Evolutionary conservation across 495 filamentous ascomycete genomes (phyloP).

Genomic region (Aspergillus bertholletiae): DNA sequence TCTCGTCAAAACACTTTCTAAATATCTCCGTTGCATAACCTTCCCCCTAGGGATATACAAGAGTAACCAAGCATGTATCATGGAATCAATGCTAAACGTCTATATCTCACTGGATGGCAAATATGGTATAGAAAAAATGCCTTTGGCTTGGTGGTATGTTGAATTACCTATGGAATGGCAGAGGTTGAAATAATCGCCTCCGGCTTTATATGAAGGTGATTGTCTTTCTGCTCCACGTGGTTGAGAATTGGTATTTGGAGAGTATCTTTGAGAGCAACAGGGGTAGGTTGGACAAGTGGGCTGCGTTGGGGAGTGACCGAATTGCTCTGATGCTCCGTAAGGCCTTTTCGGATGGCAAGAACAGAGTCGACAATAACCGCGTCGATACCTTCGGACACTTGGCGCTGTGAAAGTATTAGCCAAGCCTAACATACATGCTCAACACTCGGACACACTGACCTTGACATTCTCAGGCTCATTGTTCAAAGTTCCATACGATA

Average conservation of each 20-base stretch:
- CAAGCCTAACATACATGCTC: neutral
- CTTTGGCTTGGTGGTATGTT: neutral
- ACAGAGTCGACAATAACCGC: constrained; percentile 96
- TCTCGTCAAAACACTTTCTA: no score
- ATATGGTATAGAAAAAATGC: neutral
- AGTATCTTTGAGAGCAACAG: constrained; percentile 21
- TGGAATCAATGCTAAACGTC: neutral
- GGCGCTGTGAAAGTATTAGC: constrained; percentile 50
- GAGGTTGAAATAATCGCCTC: constrained; percentile 6
- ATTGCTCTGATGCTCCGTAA: constrained; percentile 47
- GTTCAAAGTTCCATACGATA: constrained; percentile 88
- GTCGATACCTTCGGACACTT: constrained; percentile 94
- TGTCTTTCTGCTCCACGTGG: constrained; percentile 20
- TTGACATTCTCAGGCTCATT: constrained; percentile 82
- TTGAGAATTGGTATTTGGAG: constrained; percentile 30
- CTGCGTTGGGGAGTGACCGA: constrained; percentile 24
- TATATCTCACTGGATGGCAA: neutral
- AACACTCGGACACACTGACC: constrained; percentile 45
- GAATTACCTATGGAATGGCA: neutral
- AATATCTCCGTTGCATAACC: no score
- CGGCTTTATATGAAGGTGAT: constrained; percentile 14
- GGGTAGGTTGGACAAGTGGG: constrained; percentile 22
- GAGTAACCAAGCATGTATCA: no score
- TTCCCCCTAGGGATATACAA: no score
- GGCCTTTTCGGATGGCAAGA: constrained; percentile 71